A percentile compares a stretch with the other conserved stretches of the same genome.
phyloP scores from a whole-genome alignment of 176 grass and related monocot species.

The Juncus inflexus region DNA sequence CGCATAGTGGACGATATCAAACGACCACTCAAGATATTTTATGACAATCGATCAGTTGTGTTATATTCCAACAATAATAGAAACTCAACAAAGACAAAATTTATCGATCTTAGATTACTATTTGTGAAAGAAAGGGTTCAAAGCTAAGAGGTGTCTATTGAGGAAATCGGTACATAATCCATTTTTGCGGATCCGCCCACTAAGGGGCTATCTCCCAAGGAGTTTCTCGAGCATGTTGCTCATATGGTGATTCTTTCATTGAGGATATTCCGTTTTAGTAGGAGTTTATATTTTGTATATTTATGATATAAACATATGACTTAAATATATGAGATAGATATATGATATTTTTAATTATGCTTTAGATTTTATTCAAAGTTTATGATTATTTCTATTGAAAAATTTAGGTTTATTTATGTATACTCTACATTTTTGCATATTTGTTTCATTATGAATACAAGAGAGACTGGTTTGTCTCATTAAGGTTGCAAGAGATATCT shows the following conservation, averaged over 20 bases:
- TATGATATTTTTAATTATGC: too few relatives aligned
- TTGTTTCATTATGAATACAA: too few relatives aligned
- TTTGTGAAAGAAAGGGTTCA: background rate
- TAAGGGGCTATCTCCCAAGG: background rate
- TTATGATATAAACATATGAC: too few relatives aligned
- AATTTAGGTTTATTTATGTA: too few relatives aligned
- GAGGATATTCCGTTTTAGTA: background rate
- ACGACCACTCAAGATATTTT: slow-evolving; percentile 14
- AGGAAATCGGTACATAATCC: slow-evolving; percentile 5
- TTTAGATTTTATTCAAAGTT: too few relatives aligned
- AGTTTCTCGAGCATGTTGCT: background rate
- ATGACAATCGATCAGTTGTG: slow-evolving; percentile 3
- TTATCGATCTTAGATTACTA: background rate
- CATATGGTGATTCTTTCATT: background rate
- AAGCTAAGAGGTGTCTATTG: background rate
- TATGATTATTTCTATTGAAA: too few relatives aligned
- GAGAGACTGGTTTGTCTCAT: too few relatives aligned
- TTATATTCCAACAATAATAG: background rate
- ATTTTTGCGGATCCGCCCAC: slow-evolving; percentile 14
- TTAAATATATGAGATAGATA: too few relatives aligned
- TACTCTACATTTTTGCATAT: too few relatives aligned
- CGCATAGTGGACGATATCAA: background rate
- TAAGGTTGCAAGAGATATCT: too few relatives aligned
- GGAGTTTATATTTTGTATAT: background rate
- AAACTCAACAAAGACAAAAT: background rate